Evolutionary conservation across 352 stramenopile genomes (phyloP), one percentile per base, ranked within the genome.

Genomic region (Globisporangium radiosum): DNA sequence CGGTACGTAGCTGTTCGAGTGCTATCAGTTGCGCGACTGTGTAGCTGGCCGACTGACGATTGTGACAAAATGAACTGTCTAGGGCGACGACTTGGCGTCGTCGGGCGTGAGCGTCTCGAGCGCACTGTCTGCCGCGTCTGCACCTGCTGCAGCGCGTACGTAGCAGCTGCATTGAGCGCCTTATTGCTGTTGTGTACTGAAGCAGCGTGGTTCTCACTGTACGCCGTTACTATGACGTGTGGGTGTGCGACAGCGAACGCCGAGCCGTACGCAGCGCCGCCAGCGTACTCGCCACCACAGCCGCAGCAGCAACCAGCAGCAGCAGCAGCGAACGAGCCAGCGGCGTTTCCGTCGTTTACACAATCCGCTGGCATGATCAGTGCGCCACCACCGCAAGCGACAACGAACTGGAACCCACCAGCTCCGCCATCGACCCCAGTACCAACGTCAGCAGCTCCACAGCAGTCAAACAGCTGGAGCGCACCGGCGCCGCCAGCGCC

Each of bases 311-410:
- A 38, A 36, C 56, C 56, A 51, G 56, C 52, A 17, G 15, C 48
- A 53, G n/a, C 56, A 49, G 37, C 57, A 54, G n/a, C 55, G 40
- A 72, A 48, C 36, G 65, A 67, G 7, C 48, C 59, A 42, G 44
- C 53, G 36, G 53, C 60, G 25, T 84, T 86, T 43, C 73, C 77
- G 36, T 88, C 76, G 8, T 77, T 82, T 39, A 85, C 80, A 5
- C 70, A 75, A 5, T 83, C 79, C 10, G 69, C 65, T 37, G 68
- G 69, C 14, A 52, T n/a, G 45, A 47, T 47, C 47, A 39, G 33
- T 43, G 38, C 7, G n/a, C 19, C 15, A 75, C 56, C 39, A 57
- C 66, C 52, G 2, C 40, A 44, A 11, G 48, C 39, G 7, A 19
- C 54, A 36, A 66, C 19, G 36, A 43, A 47, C 14, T 65, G 63